Base-by-base conservation (phyloP, 2,329 filamentous ascomycete genomes). In the Saccharata proteae region DNA sequence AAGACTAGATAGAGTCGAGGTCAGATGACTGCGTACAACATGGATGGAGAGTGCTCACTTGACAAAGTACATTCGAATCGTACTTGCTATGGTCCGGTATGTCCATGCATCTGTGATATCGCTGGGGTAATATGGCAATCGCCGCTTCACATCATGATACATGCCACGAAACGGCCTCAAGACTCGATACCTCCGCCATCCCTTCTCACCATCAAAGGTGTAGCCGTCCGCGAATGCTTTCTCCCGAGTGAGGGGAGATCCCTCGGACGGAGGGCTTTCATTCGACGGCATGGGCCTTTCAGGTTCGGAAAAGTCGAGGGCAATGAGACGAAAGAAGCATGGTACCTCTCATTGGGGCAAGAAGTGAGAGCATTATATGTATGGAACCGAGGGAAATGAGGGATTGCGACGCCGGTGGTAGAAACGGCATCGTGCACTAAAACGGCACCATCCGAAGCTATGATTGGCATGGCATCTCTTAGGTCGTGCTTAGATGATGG, bases 21-120 rank as follows among this genome's bases (percentile, higher is more conserved):
- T 19, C 13, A n/a, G 3, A 16, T 7, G 9, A 10, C 13, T n/a
- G 7, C 19, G n/a, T n/a, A 21, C 19, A 21, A 21, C 7, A 21
- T 10, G 11, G 15, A 13, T n/a, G 7, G 3, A 3, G 10, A 13
- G 14, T 11, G n/a, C 49, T 38, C 38, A 62, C 58, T 69, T 68
- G 42, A 71, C 65, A 48, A 73, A 73, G 48, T 71, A 72, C 53
- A 73, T 74, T 2, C 66, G 64, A 8, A 74, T 51, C 0, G 63
- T 70, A 36, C 62, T 68, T 5, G 68, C 65, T 23, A 72, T 50
- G 3, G 62, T 66, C 11, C 68, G 55, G 41, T 73, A 74, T 4
- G 62, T 68, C 39, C 62, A 61, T 4, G 65, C 68, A 48, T 74
- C 69, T 3, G 43, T 54, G 25, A 71, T 64, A 40, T 74, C 69